Evolutionary conservation across 768 basidiomycete genomes (phyloP), one percentile per base, ranked within the genome.

Genomic region (Panellus pusillus): DNA sequence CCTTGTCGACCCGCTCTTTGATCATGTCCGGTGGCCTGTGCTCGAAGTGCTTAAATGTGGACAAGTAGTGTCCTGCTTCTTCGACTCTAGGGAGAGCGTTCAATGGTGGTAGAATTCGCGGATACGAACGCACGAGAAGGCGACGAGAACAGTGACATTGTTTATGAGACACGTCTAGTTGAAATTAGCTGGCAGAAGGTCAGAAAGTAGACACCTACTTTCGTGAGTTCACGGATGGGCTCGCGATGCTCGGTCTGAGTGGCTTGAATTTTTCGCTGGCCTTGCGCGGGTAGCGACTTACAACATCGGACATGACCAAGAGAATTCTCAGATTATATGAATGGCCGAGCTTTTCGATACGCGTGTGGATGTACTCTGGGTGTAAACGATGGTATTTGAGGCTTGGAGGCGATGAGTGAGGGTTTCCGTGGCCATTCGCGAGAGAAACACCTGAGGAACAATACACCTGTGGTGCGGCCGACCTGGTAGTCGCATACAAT

Each of bases 401-500:
- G 66, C 97, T 98, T 55, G 2, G 17, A 29, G 9, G 9, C 18
- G 15, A 15, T 52, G 18, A 42, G 47, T 17, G 18, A 53, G 18
- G 12, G 41, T 42, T 29, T 18, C 15, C 17, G 29, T 12, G 19
- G 19, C 14, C 1, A 18, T 41, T 24, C 27, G 32, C 44, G 32
- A 19, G 24, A 9, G 24, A 35, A 62, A 61, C 52, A 89, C 97
- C 93, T 96, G 50, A 99, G 80, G 67, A 89, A 99, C 19, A 99
- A 71, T 9, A 95, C 89, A 17, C 94, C 90, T 1, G 93, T 94
- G 24, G 95, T 98, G 18, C 87, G 79, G 18, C 97, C 97, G 15
- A 99, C 95, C 68, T 98, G 94, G 68, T 91, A 99, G 70, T 99
- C 97, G 19, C 88, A 84, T 15, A 89, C 78, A 55, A 98, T 94